phyloP scores from a whole-genome alignment of 805 yeast species.

The Tetrapisispora pingtungensis region DNA sequence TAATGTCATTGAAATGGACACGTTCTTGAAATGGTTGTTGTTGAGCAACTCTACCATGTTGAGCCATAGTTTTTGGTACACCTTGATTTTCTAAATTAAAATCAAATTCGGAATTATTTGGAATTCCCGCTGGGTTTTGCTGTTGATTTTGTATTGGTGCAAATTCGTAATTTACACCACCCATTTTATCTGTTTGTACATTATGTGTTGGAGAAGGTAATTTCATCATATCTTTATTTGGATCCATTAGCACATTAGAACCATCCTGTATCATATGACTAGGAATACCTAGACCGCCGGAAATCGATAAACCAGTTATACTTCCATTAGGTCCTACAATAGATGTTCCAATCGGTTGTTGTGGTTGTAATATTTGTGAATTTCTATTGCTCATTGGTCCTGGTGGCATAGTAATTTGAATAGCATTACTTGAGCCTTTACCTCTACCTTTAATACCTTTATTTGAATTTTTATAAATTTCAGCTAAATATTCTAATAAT shows the following conservation, averaged over 20 bases:
- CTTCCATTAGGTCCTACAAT: neutral
- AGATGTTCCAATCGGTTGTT: neutral
- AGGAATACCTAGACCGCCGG: neutral
- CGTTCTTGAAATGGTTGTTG: constrained; percentile 9
- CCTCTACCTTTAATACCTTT: constrained; percentile 92
- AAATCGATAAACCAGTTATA: neutral
- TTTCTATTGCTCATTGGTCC: neutral
- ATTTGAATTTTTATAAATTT: constrained; percentile 77
- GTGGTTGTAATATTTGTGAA: neutral
- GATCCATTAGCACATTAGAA: neutral
- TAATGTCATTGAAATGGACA: constrained; percentile 20
- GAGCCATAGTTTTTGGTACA: constrained; percentile 5
- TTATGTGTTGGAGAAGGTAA: constrained; percentile 1
- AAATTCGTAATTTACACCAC: constrained; percentile 4
- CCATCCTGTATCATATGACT: neutral
- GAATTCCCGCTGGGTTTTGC: neutral
- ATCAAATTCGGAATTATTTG: constrained; percentile 8
- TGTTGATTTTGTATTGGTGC: constrained; percentile 1
- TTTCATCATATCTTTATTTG: constrained; percentile 1
- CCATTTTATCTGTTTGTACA: constrained; percentile 1
- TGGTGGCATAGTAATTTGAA: neutral
- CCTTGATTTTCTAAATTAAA: constrained; percentile 13
- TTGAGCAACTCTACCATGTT: constrained; percentile 5
- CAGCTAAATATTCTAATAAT: constrained; percentile 65
- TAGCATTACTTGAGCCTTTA: constrained; percentile 29